Conservation (phyloP, 345 rosid genomes). For the Brassica juncea region DNA sequence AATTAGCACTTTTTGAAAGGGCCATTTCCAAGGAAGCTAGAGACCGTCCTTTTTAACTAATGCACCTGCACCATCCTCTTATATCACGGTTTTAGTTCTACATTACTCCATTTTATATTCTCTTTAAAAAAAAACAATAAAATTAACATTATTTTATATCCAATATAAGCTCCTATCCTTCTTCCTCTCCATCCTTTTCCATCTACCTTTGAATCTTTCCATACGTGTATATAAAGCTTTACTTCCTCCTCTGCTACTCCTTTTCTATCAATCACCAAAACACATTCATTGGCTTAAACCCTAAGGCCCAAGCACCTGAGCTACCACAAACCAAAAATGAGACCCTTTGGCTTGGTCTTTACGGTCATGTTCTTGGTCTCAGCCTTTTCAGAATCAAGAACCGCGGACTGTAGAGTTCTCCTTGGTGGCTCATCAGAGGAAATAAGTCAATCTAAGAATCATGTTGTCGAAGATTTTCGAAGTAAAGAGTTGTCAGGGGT, state of each 20-base stretch:
- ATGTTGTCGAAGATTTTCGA: constrained; percentile 17
- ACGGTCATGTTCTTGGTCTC: constrained; percentile 43
- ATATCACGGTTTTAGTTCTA: constrained; percentile 37
- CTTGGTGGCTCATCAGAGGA: constrained; percentile 16
- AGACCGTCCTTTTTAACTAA: constrained; percentile 48
- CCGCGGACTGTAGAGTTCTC: constrained; percentile 42
- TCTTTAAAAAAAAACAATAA: constrained; percentile 16
- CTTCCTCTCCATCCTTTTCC: constrained; percentile 47
- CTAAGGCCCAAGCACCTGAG: constrained; percentile 12
- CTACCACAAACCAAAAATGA: constrained; percentile 38
- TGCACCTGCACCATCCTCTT: constrained; percentile 44
- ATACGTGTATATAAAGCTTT: constrained; percentile 39
- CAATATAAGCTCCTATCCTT: constrained; percentile 6
- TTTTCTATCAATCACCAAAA: constrained; percentile 42
- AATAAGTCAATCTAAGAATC: neutral
- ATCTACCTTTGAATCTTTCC: constrained; percentile 40
- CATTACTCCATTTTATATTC: constrained; percentile 41
- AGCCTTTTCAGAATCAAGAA: constrained; percentile 39
- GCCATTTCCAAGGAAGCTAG: constrained; percentile 43
- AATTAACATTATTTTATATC: neutral
- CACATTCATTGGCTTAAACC: constrained; percentile 28
- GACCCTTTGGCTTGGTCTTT: constrained; percentile 40
- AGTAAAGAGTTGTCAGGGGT: constrained; percentile 20
- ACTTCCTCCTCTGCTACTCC: constrained; percentile 35
- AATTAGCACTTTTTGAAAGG: constrained; percentile 36